Evolutionary conservation across 306 rosid genomes (phyloP).

Genomic region (Medicago ruthenica): DNA sequence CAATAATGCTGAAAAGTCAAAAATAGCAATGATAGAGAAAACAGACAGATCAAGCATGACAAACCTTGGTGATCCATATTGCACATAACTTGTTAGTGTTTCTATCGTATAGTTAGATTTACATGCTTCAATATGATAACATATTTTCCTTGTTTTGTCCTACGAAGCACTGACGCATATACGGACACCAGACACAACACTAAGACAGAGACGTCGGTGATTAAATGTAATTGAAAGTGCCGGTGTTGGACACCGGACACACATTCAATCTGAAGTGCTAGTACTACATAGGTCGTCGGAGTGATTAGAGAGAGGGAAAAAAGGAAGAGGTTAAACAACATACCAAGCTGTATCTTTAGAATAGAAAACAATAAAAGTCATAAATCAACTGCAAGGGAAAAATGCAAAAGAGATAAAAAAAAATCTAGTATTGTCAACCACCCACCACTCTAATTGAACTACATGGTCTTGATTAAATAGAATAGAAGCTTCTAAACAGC

Average conservation of each 20-base stretch:
- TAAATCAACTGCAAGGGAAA: too few species aligned
- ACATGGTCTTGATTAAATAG: not conserved
- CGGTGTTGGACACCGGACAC: not conserved
- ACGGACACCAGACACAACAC: not conserved
- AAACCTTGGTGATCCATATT: not conserved
- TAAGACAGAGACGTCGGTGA: not conserved
- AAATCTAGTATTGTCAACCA: too few species aligned
- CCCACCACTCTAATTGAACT: not conserved
- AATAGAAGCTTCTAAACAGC: not conserved
- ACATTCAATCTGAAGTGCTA: not conserved
- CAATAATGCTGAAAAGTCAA: slow-evolving; percentile 1
- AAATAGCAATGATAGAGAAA: slow-evolving; percentile 5
- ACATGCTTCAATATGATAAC: not conserved
- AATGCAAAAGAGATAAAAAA: too few species aligned
- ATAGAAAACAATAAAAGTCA: too few species aligned
- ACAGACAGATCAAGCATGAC: slow-evolving; percentile 9
- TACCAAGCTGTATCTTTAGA: too few species aligned
- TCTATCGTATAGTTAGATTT: not conserved
- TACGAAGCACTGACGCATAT: not conserved
- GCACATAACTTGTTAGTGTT: not conserved
- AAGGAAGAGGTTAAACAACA: too few species aligned
- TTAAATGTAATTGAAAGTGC: too few species aligned
- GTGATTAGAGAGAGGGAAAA: not conserved
- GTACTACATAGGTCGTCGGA: not conserved
- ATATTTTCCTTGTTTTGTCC: not conserved